Percentiles rank a stretch among this genome's conserved stretches.
phyloP scores from a whole-genome alignment of 2,329 filamentous ascomycete genomes.

The Trichoderma koningii region DNA sequence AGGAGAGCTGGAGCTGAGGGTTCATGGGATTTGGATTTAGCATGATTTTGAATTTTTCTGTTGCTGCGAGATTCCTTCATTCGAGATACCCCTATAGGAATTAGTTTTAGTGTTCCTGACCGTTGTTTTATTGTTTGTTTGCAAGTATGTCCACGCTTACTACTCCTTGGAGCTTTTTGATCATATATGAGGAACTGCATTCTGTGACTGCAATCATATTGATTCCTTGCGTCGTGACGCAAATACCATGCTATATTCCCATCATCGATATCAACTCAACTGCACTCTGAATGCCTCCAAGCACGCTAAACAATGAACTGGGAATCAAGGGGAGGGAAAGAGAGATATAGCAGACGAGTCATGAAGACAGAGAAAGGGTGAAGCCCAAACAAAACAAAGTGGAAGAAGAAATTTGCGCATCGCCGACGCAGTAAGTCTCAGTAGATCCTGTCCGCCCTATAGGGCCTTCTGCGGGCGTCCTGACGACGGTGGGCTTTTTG shows the following conservation, averaged over 20 bases:
- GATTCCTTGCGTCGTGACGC: neutral
- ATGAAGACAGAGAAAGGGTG: neutral
- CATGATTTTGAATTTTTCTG: constrained; percentile 14
- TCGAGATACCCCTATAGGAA: constrained; percentile 36
- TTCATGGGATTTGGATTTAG: neutral
- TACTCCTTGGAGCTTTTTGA: neutral
- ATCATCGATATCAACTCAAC: neutral
- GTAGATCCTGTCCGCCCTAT: neutral
- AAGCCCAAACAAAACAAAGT: neutral
- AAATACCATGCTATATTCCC: neutral
- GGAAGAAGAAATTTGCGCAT: too few relatives aligned
- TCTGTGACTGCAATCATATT: neutral
- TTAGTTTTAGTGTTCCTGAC: neutral
- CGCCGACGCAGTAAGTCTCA: neutral
- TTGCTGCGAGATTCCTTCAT: constrained; percentile 25
- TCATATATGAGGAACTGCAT: neutral
- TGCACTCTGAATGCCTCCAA: neutral
- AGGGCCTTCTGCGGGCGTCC: neutral
- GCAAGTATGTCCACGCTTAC: neutral
- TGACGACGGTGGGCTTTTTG: neutral
- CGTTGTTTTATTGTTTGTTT: neutral
- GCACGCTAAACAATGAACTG: neutral
- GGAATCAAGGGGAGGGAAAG: too few relatives aligned
- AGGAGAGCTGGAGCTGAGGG: neutral
- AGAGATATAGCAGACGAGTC: too few relatives aligned